These are phyloP conservation scores for Debaryomyces sp. DNA, from an alignment of 1,139 yeast species.

Conservation along the genomic window DNA sequence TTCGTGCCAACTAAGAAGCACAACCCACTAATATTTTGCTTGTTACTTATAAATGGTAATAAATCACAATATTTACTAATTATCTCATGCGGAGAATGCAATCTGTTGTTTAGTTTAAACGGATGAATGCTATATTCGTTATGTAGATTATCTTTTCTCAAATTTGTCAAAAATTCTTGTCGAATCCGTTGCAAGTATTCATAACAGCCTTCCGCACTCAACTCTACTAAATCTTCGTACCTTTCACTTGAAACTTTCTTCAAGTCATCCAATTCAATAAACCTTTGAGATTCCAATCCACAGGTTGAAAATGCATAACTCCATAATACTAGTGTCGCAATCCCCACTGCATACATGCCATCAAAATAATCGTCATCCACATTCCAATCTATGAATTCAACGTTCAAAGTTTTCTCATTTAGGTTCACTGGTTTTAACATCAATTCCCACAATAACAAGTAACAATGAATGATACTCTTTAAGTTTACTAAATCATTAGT, in stretches of 20 bases:
- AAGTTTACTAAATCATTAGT: constrained; percentile 39
- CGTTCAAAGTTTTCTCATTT: constrained; percentile 11
- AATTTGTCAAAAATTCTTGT: constrained; percentile 25
- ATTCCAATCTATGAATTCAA: constrained; percentile 29
- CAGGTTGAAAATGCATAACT: constrained; percentile 42
- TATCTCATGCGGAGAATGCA: constrained; percentile 35
- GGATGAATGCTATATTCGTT: constrained; percentile 32
- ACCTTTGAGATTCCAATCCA: constrained; percentile 43
- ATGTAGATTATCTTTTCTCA: constrained; percentile 21
- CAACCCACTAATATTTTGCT: constrained; percentile 57
- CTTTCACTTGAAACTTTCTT: constrained; percentile 8
- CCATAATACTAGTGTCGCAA: constrained; percentile 54
- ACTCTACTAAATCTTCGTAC: constrained; percentile 25
- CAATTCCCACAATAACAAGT: constrained; percentile 62
- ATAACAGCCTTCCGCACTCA: constrained; percentile 43
- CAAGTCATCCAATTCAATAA: constrained; percentile 18
- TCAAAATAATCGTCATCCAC: constrained; percentile 36
- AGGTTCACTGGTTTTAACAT: constrained; percentile 51
- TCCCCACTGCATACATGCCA: constrained; percentile 45
- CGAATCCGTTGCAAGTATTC: constrained; percentile 39
- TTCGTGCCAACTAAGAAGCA: constrained; percentile 50
- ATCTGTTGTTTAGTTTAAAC: constrained; percentile 28
- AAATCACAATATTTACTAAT: constrained; percentile 44
- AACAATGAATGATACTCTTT: constrained; percentile 62
- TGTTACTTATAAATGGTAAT: constrained; percentile 42